These are phyloP conservation scores for Botryosphaeria dothidea DNA, from an alignment of 2,329 filamentous ascomycete species.

Conservation along the genomic window DNA sequence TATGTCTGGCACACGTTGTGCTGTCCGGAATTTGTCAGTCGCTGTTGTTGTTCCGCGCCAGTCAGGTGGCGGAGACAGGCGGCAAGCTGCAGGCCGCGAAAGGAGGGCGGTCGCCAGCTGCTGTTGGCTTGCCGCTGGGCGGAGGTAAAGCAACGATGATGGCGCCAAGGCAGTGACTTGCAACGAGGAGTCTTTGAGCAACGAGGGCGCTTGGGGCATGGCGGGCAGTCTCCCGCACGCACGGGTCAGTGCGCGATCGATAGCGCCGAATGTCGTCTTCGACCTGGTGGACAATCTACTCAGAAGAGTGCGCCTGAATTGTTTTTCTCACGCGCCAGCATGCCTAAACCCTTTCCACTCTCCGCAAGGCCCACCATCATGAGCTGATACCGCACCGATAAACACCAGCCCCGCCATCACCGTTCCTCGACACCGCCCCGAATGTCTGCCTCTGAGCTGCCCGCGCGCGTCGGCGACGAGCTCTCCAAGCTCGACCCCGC, in stretches of 20 bases:
- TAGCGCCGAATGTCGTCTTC: slow-evolving; percentile 12
- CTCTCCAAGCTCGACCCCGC: slow-evolving; percentile 59
- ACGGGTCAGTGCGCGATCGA: neutral
- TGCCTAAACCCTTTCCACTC: neutral
- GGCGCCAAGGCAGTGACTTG: neutral
- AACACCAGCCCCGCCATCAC: neutral
- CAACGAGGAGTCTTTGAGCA: neutral
- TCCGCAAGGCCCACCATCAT: neutral
- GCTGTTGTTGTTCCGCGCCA: neutral
- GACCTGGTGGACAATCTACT: neutral
- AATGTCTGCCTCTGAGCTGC: slow-evolving; percentile 29
- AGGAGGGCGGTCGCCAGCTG: neutral
- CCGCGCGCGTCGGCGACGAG: slow-evolving; percentile 54
- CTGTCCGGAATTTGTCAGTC: slow-evolving; percentile 6
- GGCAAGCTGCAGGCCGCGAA: neutral
- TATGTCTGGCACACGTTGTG: neutral
- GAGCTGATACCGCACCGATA: neutral
- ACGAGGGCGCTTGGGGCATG: neutral
- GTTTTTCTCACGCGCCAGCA: slow-evolving; percentile 1
- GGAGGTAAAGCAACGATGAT: neutral
- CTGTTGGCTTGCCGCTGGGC: neutral
- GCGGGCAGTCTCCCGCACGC: neutral
- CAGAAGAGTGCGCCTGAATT: neutral
- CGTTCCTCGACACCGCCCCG: neutral
- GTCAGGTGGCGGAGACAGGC: neutral